Percentiles rank a stretch among this genome's conserved stretches.
Conservation (phyloP, 176 grass and related monocot genomes). For the Poa pratensis region DNA sequence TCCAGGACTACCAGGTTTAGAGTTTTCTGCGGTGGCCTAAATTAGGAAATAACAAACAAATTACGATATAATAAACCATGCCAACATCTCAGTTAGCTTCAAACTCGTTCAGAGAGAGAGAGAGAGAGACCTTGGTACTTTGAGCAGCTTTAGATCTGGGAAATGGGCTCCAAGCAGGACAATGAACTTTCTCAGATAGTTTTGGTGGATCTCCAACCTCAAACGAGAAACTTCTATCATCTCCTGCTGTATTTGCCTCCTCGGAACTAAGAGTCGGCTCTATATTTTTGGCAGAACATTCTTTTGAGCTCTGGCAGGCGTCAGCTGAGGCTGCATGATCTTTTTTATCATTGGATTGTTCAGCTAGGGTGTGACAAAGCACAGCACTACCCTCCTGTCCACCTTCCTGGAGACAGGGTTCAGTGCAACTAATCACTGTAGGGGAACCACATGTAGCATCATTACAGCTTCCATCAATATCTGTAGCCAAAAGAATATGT, state of each 20-base stretch:
- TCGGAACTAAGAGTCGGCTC: slow-evolving; percentile 43
- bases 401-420: slow-evolving; percentile 46
- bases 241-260: slow-evolving; percentile 54
- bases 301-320: slow-evolving; percentile 35
- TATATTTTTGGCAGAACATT: slow-evolving; percentile 41
- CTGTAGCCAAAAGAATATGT: slow-evolving; percentile 51
- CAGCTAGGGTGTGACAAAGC: slow-evolving; percentile 5
- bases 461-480: slow-evolving; percentile 43
- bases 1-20: slow-evolving; percentile 46
- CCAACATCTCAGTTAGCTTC: slow-evolving; percentile 22
- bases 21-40: slow-evolving; percentile 57
- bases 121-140: slow-evolving; percentile 54
- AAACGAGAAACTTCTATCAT: slow-evolving; percentile 90
- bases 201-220: slow-evolving; percentile 62
- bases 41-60: slow-evolving; percentile 23
- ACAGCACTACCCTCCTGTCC: slow-evolving; percentile 40
- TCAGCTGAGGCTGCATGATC: slow-evolving; percentile 47
- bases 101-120: not conserved
- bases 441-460: slow-evolving; percentile 67
- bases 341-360: slow-evolving; percentile 46
- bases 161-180: slow-evolving; percentile 64
- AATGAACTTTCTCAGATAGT: slow-evolving; percentile 60
- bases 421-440: slow-evolving; percentile 71
- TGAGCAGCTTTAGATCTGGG: slow-evolving; percentile 44
- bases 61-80: slow-evolving; percentile 32